Evolutionary conservation across 768 basidiomycete species (phyloP).

Genomic region (Rhodotorula diobovata): DNA sequence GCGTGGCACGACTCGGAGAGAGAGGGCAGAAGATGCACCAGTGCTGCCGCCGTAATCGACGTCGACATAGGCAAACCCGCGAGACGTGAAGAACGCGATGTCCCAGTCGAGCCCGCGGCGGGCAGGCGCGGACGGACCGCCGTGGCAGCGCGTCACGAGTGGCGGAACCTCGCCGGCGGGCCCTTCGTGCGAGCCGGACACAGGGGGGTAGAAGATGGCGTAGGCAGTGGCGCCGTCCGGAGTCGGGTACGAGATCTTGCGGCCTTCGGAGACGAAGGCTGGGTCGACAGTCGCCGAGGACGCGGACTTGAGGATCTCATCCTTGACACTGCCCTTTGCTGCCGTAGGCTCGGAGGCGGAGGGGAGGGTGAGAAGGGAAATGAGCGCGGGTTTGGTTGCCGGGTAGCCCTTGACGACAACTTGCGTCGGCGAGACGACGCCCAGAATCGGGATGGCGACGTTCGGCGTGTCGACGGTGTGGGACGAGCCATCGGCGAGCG

Average conservation of each 20-base stretch:
- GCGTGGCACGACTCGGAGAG: slow-evolving; percentile 59
- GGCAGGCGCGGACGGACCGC: slow-evolving; percentile 61
- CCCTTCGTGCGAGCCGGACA: slow-evolving; percentile 59
- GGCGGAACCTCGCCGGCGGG: slow-evolving; percentile 62
- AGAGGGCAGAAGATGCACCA: neutral
- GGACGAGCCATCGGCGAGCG: slow-evolving; percentile 7
- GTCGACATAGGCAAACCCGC: slow-evolving; percentile 55
- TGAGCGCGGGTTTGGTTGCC: slow-evolving; percentile 5
- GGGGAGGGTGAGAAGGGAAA: slow-evolving; percentile 23
- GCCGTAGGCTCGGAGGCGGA: neutral
- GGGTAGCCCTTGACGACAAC: slow-evolving; percentile 17
- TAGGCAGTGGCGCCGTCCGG: slow-evolving; percentile 42
- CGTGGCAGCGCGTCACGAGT: slow-evolving; percentile 62
- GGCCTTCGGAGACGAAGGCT: slow-evolving; percentile 21
- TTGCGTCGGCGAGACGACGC: slow-evolving; percentile 10
- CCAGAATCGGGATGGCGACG: slow-evolving; percentile 10
- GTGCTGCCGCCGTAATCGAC: slow-evolving; percentile 53
- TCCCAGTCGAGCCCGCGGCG: slow-evolving; percentile 56
- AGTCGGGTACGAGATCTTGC: slow-evolving; percentile 18
- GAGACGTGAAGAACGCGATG: slow-evolving; percentile 62
- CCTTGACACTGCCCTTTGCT: neutral
- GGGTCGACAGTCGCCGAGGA: slow-evolving; percentile 27
- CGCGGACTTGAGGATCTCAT: slow-evolving; percentile 16
- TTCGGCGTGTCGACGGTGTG: slow-evolving; percentile 13
- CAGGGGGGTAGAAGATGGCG: slow-evolving; percentile 64